These are phyloP conservation scores for Ophiosphaerella korrae DNA, from an alignment of 2,329 filamentous ascomycete species.

Conservation along the genomic window DNA sequence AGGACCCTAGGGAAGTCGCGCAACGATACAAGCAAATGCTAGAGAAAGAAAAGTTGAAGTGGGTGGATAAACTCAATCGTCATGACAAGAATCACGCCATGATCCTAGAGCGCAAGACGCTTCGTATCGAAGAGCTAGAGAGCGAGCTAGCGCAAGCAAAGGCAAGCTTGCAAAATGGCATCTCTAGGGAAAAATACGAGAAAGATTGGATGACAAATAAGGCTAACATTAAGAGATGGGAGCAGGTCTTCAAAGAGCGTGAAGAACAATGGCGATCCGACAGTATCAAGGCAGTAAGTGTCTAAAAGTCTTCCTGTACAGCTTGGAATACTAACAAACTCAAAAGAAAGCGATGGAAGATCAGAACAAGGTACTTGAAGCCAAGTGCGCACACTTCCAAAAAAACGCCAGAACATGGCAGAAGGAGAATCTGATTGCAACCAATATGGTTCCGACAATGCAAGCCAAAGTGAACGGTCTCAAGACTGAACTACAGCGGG, in stretches of 20 bases:
- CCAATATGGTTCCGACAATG: constrained; percentile 30
- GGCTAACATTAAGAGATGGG: constrained; percentile 41
- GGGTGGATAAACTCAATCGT: constrained; percentile 41
- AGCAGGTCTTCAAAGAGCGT: constrained; percentile 36
- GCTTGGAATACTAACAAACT: not conserved
- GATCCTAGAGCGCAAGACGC: constrained; percentile 43
- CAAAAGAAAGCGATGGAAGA: constrained; percentile 28
- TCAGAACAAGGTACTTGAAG: constrained; percentile 28
- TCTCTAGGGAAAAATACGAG: constrained; percentile 36
- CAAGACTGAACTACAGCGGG: constrained; percentile 30
- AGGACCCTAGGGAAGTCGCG: constrained; percentile 53
- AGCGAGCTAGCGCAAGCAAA: constrained; percentile 25
- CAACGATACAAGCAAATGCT: constrained; percentile 52
- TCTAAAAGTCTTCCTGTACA: not conserved
- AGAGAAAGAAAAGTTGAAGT: constrained; percentile 49
- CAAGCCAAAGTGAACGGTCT: constrained; percentile 37
- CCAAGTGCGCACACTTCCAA: constrained; percentile 34
- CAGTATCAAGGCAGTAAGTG: constrained; percentile 34
- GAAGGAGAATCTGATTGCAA: constrained; percentile 30
- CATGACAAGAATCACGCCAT: constrained; percentile 71
- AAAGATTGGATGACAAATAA: constrained; percentile 36
- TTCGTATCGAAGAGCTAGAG: constrained; percentile 41
- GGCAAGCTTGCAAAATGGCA: constrained; percentile 27
- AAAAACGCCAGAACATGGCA: constrained; percentile 29
- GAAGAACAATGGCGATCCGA: constrained; percentile 36